Conservation (phyloP, 192 early-diverging fungal genomes). For the Backusella circina region DNA sequence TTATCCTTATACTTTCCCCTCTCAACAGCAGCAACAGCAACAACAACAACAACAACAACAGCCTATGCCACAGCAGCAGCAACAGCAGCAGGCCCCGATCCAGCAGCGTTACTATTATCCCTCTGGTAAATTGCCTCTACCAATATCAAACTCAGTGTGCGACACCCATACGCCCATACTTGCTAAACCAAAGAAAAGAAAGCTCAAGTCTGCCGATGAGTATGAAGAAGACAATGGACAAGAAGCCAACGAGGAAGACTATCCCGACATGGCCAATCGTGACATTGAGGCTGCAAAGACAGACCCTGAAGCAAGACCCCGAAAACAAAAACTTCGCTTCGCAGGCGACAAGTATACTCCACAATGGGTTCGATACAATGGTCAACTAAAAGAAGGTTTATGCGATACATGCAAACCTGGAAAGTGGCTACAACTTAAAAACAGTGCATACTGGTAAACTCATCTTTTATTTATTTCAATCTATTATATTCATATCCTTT, state of each 20-base stretch:
- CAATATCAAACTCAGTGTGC: background rate
- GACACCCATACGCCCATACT: background rate
- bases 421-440: conserved; percentile 86
- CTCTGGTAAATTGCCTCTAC: conserved; percentile 19
- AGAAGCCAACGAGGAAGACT: conserved; percentile 19
- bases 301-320: conserved; percentile 52
- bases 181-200: conserved; percentile 15
- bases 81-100: background rate
- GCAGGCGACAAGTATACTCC: conserved; percentile 78
- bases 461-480: background rate
- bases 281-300: conserved; percentile 42
- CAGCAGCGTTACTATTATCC: conserved; percentile 13
- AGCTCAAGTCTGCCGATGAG: conserved; percentile 4
- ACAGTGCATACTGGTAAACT: conserved; percentile 78
- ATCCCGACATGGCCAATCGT: conserved; percentile 28
- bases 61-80: background rate
- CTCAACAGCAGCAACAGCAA: conserved; percentile 5
- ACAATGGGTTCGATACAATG: conserved; percentile 74
- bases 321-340: conserved; percentile 72
- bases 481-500: background rate
- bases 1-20: conserved; percentile 1
- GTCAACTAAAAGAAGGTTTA: conserved; percentile 76
- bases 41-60: background rate
- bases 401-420: conserved; percentile 80
- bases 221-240: conserved; percentile 11